Base-by-base conservation (phyloP, 495 filamentous ascomycete species). In the Hypoxylon intermedium region DNA sequence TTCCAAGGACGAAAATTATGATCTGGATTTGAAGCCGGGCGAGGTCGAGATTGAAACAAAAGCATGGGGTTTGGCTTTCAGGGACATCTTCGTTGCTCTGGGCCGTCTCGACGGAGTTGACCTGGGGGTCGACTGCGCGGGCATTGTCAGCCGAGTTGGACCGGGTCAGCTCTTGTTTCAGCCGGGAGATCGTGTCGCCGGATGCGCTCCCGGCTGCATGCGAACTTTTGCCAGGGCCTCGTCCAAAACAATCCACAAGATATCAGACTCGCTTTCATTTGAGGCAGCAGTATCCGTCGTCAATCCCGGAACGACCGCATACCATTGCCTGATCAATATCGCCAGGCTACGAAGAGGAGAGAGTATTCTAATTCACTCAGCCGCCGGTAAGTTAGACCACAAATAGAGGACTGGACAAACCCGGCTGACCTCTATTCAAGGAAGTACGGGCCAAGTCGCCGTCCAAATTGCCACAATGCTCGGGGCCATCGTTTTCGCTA, bases 401-500 rank as follows among this genome's bases (percentile, higher is more conserved):
- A n/a, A n/a, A n/a, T n/a, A n/a, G n/a, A n/a, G n/a, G n/a, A n/a
- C n/a, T n/a, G n/a, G n/a, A n/a, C n/a, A n/a, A n/a, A n/a, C n/a
- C n/a, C n/a, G n/a, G n/a, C n/a, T n/a, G n/a, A n/a, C n/a, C n/a
- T n/a, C n/a, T n/a, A n/a, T n/a, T n/a, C n/a, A n/a, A 2, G 76
- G 78, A 16, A 72, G 67, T 43, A 59, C 80, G 0, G 82, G 80
- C 13, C 79, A 79, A 51, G 74, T 76, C 9, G 75, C 81, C 0
- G 74, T 85, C 16, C 62, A 70, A 28, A 43, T 86, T 0, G 75
- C 77, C 1, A 67, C 79, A 36, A 46, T 77, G 31, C 33, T 76
- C 6, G 78, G 79, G 0, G 80, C 81, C 1, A 72, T 81, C 30
- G 68, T 85, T 7, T 85, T 77, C 53, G 75, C 69, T 0, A 83